Percentiles rank a stretch among this genome's conserved stretches.
Conservation (phyloP, 495 filamentous ascomycete species). For the Rostrohypoxylon terebratum region DNA sequence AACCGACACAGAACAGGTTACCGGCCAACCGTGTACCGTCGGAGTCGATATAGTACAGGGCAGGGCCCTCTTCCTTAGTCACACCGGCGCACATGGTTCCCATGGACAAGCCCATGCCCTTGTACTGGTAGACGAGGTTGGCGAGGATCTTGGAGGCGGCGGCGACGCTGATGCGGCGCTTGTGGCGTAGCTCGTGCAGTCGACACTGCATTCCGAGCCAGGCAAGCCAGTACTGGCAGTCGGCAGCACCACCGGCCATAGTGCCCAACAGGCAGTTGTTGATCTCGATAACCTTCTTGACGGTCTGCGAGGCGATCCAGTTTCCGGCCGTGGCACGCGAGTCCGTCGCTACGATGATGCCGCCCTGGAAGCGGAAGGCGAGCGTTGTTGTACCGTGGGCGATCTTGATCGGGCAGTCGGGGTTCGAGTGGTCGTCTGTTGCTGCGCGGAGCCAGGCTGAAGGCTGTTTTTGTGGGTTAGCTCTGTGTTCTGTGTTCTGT, state of each 20-base stretch:
- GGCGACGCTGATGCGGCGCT: conserved; percentile 96
- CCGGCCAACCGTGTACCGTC: conserved; percentile 93
- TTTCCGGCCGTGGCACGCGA: conserved; percentile 95
- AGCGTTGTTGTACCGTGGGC: conserved; percentile 99
- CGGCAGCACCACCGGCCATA: conserved; percentile 98
- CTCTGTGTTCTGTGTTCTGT: conserved; percentile 10
- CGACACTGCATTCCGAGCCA: conserved; percentile 99
- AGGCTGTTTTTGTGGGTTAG: conserved; percentile 62
- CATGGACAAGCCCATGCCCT: conserved; percentile 97
- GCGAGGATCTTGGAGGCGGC: conserved; percentile 98
- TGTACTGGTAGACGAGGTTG: conserved; percentile 98
- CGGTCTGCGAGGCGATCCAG: conserved; percentile 99
- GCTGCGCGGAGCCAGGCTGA: conserved; percentile 94
- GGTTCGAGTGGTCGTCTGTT: conserved; percentile 97
- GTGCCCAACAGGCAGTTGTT: conserved; percentile 92
- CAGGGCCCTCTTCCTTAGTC: conserved; percentile 94
- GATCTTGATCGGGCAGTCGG: conserved; percentile 96
- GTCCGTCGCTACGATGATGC: conserved; percentile 98
- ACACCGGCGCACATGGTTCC: conserved; percentile 99
- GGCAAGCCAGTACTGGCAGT: conserved; percentile 99
- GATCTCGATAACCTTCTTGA: conserved; percentile 99
- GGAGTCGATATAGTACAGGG: conserved; percentile 98
- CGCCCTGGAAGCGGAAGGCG: conserved; percentile 95
- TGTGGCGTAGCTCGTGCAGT: conserved; percentile 98
- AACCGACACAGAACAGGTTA: conserved; percentile 97